Base-by-base conservation (phyloP, 148 eudicot species). In the Amaranthus cruentus region DNA sequence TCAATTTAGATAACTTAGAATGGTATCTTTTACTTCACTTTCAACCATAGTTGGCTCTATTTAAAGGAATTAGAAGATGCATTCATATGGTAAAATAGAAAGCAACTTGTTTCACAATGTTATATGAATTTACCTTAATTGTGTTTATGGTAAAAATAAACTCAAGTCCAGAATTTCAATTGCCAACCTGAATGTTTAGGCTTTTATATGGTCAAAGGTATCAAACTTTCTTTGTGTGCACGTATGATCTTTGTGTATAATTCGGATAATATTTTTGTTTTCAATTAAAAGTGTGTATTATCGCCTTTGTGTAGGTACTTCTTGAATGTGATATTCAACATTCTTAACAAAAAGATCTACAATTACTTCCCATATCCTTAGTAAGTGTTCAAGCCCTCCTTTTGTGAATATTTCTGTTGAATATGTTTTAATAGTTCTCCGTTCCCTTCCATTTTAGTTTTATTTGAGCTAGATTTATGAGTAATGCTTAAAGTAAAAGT, bases 291-390 rank as follows among this genome's bases (percentile, higher is more conserved):
- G 18, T 9, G 43, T 38, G 57, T 51, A 6, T 61, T 61, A 18
- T 11, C 7, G 11, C 66, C n/a, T 5, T 54, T 68, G 55, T 83
- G 73, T 80, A 95, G 99, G 99, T 95, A 95, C 85, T 95, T 92
- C 66, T 64, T 95, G 83, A 91, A 95, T 61, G 97, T 95, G 84
- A 91, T 95, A 65, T 95, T 95, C 91, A 95, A 95, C 92, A 95
- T 95, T 6, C 89, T 95, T 64, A 95, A 95, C 90, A 95, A 95
- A 96, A 91, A 95, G 90, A 90, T 95, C 81, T 95, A 95, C 88
- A 95, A 95, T 71, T 95, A 95, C 83, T 95, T 95, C 80, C 99
- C 99, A 12, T 91, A 95, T 78, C 99, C 99, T n/a, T 95, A 90
- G 99, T 95, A 90, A 76, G 96, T 78, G 8, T 38, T 44, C 11